These are phyloP conservation scores for Coniochaeta sp. DNA, from an alignment of 2,329 filamentous ascomycete genomes.

Conservation along the genomic window DNA sequence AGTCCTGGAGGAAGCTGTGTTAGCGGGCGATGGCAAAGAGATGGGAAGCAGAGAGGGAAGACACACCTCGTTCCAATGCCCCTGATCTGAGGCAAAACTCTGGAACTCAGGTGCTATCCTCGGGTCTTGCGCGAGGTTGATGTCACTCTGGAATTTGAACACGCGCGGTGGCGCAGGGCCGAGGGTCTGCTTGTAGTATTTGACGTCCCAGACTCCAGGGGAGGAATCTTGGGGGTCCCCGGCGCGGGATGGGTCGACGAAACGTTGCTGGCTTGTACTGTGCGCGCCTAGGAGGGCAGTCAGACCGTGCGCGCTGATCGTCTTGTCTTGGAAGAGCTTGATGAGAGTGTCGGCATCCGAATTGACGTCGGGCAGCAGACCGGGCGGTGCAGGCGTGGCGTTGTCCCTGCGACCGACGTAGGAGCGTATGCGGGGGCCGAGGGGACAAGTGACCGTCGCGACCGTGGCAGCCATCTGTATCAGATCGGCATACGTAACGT, in stretches of 20 bases:
- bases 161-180: slow-evolving; percentile 17
- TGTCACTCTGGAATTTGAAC: slow-evolving; percentile 33
- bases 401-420: slow-evolving; percentile 42
- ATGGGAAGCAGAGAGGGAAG: neutral
- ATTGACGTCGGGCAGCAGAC: slow-evolving; percentile 35
- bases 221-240: slow-evolving; percentile 39
- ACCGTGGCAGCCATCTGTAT: slow-evolving; percentile 42
- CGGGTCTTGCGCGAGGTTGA: slow-evolving; percentile 28
- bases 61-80: slow-evolving; percentile 33
- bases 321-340: slow-evolving; percentile 40
- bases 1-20: slow-evolving; percentile 28
- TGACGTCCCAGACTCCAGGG: slow-evolving; percentile 40
- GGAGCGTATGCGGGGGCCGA: slow-evolving; percentile 41
- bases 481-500: slow-evolving; percentile 45
- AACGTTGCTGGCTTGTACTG: slow-evolving; percentile 38
- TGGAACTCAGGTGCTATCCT: slow-evolving; percentile 28
- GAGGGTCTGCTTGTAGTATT: slow-evolving; percentile 38
- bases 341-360: slow-evolving; percentile 34
- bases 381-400: slow-evolving; percentile 28
- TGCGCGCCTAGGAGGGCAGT: slow-evolving; percentile 50
- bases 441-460: slow-evolving; percentile 42
- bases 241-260: slow-evolving; percentile 30
- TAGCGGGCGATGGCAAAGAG: slow-evolving; percentile 1
- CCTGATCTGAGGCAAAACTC: slow-evolving; percentile 29
- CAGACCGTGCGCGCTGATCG: slow-evolving; percentile 40